These are phyloP conservation scores for Umbelopsis sp. DNA, from an alignment of 192 early-diverging fungal genomes.

Conservation along the genomic window DNA sequence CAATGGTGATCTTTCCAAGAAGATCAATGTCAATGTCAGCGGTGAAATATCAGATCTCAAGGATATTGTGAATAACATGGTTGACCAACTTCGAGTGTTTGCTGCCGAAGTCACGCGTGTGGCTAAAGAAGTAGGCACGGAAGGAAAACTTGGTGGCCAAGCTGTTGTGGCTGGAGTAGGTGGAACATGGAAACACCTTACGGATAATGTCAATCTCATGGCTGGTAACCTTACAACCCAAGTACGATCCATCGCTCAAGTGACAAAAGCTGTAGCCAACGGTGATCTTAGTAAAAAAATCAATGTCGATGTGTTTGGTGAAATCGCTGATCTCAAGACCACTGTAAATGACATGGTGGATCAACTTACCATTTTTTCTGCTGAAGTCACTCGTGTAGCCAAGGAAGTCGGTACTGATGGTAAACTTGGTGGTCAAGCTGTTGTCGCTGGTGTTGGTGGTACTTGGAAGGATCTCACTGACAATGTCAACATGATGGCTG, in stretches of 20 bases:
- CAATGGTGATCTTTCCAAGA: slow-evolving; percentile 57
- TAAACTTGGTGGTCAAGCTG: slow-evolving; percentile 64
- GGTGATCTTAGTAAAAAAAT: slow-evolving; percentile 59
- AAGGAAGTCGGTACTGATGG: slow-evolving; percentile 71
- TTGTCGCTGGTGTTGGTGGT: slow-evolving; percentile 59
- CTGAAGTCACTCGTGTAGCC: slow-evolving; percentile 69
- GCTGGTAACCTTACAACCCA: slow-evolving; percentile 64
- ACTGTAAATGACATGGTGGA: slow-evolving; percentile 70
- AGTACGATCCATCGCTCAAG: slow-evolving; percentile 59
- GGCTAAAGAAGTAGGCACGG: slow-evolving; percentile 62
- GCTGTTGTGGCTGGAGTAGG: slow-evolving; percentile 54
- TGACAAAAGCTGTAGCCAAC: slow-evolving; percentile 55
- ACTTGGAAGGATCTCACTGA: slow-evolving; percentile 67
- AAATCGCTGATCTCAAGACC: slow-evolving; percentile 66
- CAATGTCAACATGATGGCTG: slow-evolving; percentile 67
- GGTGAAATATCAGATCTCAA: slow-evolving; percentile 65
- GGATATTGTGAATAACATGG: slow-evolving; percentile 59
- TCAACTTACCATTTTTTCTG: slow-evolving; percentile 50
- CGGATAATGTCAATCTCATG: slow-evolving; percentile 67
- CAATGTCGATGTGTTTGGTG: slow-evolving; percentile 56
- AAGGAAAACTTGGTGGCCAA: slow-evolving; percentile 63
- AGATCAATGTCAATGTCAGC: slow-evolving; percentile 46
- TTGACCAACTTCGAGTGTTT: slow-evolving; percentile 58
- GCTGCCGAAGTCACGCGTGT: slow-evolving; percentile 60
- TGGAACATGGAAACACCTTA: slow-evolving; percentile 63